Evolutionary conservation across 257 asterid genomes (phyloP), one percentile per base, ranked within the genome.

Genomic region (Capsicum chinense): DNA sequence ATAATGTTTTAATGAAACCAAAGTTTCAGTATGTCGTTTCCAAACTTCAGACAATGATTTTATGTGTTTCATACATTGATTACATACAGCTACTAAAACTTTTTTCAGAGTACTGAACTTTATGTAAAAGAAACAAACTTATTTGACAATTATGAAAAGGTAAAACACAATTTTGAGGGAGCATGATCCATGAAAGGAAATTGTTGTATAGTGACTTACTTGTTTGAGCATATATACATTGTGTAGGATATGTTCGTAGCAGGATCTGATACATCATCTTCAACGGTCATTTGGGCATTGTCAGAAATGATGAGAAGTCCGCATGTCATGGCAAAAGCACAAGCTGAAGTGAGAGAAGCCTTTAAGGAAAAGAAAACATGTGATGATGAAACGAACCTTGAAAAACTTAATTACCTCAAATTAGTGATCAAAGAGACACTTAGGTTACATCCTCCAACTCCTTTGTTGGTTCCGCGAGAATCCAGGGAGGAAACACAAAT

Each of bases 401-500:
- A 33, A 66, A 66, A 66, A 2, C 19, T 66, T 33, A 33, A 7
- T 33, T 66, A 66, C 73, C 73, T 66, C 5, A 66, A 5, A 10
- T 66, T 66, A 66, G 73, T 66, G n/a, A 33, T 66, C 73, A 66
- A 66, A 66, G 73, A 66, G 73, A 66, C 73, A 0, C 73, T 66
- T 0, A 66, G 73, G 19, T 66, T 66, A 66, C 73, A 66, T 33
- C 73, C 73, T 66, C 73, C 73, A 5, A 66, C 73, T 33, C 73
- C 73, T 33, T 66, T 66, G 48, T 13, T 66, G 48, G 71, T 26
- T 17, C 71, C 71, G 5, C n/a, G 71, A 64, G 71, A 26, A 64
- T 64, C 44, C 9, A 64, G 71, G 71, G 71, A 64, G 71, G 71
- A 64, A 64, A 26, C 44, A 2, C 0, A 64, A 15, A 12, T 64